phyloP scores from a whole-genome alignment of 495 filamentous ascomycete genomes.

The Talaromyces wortmannii region DNA sequence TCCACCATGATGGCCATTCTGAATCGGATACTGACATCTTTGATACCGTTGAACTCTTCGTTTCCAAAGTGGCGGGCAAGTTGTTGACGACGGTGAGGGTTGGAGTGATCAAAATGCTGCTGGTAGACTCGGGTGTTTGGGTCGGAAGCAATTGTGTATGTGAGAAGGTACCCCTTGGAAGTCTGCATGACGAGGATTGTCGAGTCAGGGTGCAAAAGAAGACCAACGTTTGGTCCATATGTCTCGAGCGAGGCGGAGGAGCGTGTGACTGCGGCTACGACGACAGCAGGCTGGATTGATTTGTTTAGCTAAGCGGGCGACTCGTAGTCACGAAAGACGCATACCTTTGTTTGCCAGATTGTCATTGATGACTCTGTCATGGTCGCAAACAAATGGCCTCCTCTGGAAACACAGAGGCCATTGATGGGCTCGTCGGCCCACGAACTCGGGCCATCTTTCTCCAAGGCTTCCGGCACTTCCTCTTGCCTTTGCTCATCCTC shows the following conservation, averaged over 20 bases:
- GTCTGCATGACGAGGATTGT: slow-evolving; percentile 92
- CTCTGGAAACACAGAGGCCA: slow-evolving; percentile 70
- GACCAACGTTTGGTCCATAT: slow-evolving; percentile 77
- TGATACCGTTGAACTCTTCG: slow-evolving; percentile 69
- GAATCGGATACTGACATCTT: slow-evolving; percentile 84
- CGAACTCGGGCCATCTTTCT: slow-evolving; percentile 9
- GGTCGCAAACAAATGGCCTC: slow-evolving; percentile 80
- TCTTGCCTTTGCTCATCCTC: neutral
- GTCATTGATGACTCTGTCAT: slow-evolving; percentile 77
- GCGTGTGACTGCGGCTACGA: slow-evolving; percentile 77
- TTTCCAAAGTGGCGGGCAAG: slow-evolving; percentile 53
- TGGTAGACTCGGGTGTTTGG: slow-evolving; percentile 76
- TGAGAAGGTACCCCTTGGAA: slow-evolving; percentile 79
- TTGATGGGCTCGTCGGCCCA: slow-evolving; percentile 57
- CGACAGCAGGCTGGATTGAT: slow-evolving; percentile 68
- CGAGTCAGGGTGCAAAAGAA: slow-evolving; percentile 86
- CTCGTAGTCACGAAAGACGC: slow-evolving; percentile 13
- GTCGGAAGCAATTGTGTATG: slow-evolving; percentile 86
- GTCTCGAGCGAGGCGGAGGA: slow-evolving; percentile 69
- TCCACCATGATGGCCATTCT: slow-evolving; percentile 98
- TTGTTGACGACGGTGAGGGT: slow-evolving; percentile 65
- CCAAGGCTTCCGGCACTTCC: neutral
- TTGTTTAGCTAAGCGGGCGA: slow-evolving; percentile 17
- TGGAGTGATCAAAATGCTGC: slow-evolving; percentile 63
- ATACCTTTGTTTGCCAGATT: slow-evolving; percentile 92